These are phyloP conservation scores for Akebia trifoliata DNA, from an alignment of 164 flowering plant species.

Conservation along the genomic window DNA sequence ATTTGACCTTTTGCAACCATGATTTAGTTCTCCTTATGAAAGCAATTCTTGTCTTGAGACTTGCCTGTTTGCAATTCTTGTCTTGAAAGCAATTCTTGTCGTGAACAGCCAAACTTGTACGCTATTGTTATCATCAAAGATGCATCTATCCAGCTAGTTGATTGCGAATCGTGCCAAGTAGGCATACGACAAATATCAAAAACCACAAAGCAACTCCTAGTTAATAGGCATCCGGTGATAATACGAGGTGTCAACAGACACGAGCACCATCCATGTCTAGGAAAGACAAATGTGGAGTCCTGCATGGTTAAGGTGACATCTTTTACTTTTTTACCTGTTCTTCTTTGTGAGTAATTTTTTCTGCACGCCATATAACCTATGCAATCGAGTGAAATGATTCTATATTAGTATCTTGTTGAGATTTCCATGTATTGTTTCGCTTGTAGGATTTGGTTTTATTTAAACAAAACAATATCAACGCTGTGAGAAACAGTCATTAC, in stretches of 20 bases:
- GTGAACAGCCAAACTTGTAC: conserved; percentile 76
- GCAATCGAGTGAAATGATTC: conserved; percentile 4
- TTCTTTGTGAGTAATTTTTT: not conserved
- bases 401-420: not conserved
- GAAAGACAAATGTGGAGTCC: conserved; percentile 87
- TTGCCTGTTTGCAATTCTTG: conserved; percentile 13
- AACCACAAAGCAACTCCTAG: conserved; percentile 83
- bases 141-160: conserved; percentile 62
- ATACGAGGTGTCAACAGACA: conserved; percentile 96
- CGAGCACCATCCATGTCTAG: conserved; percentile 94
- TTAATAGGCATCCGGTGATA: conserved; percentile 75
- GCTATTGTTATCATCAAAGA: conserved; percentile 77
- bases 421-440: conserved; percentile 9
- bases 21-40: not conserved
- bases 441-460: conserved; percentile 83
- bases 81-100: too few species aligned
- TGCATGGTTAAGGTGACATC: conserved; percentile 86
- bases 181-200: conserved; percentile 72
- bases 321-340: not conserved
- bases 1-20: not conserved
- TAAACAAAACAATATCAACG: conserved; percentile 94
- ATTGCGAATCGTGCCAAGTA: conserved; percentile 92
- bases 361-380: not conserved
- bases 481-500: conserved; percentile 97
- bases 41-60: not conserved